phyloP scores from a whole-genome alignment of 306 rosid species.

The Gleditsia sinensis region DNA sequence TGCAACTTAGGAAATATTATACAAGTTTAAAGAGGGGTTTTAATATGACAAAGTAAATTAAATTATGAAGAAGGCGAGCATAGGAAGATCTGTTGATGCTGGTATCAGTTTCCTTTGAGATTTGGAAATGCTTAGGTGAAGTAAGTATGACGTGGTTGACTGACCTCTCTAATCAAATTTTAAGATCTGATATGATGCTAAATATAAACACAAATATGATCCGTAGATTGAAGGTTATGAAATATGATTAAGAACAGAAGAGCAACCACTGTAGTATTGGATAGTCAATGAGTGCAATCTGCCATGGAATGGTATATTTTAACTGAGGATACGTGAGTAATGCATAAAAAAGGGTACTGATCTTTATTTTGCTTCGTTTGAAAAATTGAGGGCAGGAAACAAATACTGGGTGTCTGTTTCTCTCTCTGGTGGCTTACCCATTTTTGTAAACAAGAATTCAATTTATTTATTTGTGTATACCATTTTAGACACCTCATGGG shows the following conservation, averaged over 20 bases:
- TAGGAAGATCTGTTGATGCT: neutral
- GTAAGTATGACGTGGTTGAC: neutral
- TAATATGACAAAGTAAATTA: neutral
- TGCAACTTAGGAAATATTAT: neutral
- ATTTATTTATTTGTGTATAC: neutral
- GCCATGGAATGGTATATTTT: conserved; percentile 1
- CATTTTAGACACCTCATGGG: no score
- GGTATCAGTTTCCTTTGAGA: neutral
- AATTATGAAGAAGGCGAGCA: neutral
- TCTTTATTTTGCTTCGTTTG: neutral
- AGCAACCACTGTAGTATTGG: conserved; percentile 16
- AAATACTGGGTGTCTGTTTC: neutral
- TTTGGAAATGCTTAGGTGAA: conserved; percentile 19
- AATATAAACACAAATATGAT: neutral
- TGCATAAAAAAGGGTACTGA: neutral
- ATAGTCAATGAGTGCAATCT: neutral
- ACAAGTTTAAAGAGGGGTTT: neutral
- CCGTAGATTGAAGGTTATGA: neutral
- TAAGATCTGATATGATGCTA: conserved; percentile 13
- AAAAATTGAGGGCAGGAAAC: neutral
- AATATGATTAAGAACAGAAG: neutral
- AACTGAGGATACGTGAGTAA: neutral
- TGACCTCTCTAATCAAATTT: neutral
- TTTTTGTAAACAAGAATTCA: neutral
- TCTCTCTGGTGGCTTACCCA: neutral